Conservation (phyloP, 2,329 filamentous ascomycete genomes). For the Aschersonia sp. region DNA sequence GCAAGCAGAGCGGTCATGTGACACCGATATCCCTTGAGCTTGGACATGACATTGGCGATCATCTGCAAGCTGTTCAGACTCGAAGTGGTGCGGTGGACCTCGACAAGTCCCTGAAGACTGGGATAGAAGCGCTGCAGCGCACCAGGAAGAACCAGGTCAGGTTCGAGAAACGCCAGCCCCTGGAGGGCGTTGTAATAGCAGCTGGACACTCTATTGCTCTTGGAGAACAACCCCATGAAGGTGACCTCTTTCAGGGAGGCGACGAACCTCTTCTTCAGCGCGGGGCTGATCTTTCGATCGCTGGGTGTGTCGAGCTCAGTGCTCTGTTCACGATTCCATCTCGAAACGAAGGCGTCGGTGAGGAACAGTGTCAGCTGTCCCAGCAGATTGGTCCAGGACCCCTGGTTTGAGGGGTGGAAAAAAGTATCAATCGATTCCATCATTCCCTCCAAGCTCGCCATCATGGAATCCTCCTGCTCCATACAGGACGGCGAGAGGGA, state of each 20-base stretch:
- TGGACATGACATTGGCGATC: constrained; percentile 79
- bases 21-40: constrained; percentile 90
- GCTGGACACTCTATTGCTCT: constrained; percentile 81
- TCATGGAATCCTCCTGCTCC: constrained; percentile 60
- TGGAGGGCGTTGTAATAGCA: constrained; percentile 87
- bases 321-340: constrained; percentile 91
- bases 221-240: constrained; percentile 97
- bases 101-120: constrained; percentile 88
- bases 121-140: constrained; percentile 94
- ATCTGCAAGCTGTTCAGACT: constrained; percentile 86
- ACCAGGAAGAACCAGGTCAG: constrained; percentile 80
- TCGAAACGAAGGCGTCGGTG: constrained; percentile 90
- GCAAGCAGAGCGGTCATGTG: constrained; percentile 92
- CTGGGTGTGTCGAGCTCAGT: constrained; percentile 79
- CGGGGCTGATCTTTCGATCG: constrained; percentile 64
- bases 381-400: constrained; percentile 77
- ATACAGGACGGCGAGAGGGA: constrained; percentile 78
- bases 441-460: constrained; percentile 77
- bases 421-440: constrained; percentile 96
- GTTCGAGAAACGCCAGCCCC: constrained; percentile 79
- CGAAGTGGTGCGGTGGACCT: constrained; percentile 91
- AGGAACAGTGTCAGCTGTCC: constrained; percentile 86
- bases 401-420: constrained; percentile 95
- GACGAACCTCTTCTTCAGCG: constrained; percentile 82
- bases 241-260: constrained; percentile 79